Evolutionary conservation across 306 rosid species (phyloP).

Genomic region (Lathyrus tuberosus): DNA sequence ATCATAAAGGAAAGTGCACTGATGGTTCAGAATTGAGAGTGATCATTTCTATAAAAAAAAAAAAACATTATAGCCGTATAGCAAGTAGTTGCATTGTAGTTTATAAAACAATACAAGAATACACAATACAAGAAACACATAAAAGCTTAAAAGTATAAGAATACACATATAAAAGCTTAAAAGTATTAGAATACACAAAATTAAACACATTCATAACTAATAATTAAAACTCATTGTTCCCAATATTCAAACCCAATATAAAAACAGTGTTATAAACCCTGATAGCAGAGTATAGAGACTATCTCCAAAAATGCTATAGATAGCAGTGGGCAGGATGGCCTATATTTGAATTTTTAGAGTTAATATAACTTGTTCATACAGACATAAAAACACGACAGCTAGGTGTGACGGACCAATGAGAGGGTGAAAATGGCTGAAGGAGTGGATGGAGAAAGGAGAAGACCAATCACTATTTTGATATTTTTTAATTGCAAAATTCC

Average conservation of each 20-base stretch:
- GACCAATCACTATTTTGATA: background rate
- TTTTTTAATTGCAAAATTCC: background rate
- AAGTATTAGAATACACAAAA: background rate
- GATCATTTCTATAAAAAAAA: background rate
- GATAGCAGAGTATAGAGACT: background rate
- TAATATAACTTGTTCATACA: background rate
- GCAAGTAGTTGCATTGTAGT: background rate
- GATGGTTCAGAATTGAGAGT: slow-evolving; percentile 19
- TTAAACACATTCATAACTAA: background rate
- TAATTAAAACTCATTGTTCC: background rate
- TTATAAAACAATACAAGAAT: background rate
- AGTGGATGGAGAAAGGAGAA: background rate
- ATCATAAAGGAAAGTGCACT: background rate
- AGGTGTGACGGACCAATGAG: background rate
- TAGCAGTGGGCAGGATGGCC: background rate
- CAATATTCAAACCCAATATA: slow-evolving; percentile 2
- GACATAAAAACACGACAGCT: background rate
- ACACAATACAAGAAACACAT: background rate
- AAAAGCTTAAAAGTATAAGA: background rate
- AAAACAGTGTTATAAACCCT: background rate
- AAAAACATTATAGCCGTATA: background rate
- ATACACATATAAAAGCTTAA: background rate
- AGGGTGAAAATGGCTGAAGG: background rate
- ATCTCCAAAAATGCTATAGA: slow-evolving; percentile 4
- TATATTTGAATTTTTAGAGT: background rate